Percentiles rank a stretch among this genome's conserved stretches.
phyloP scores from a whole-genome alignment of 768 basidiomycete species.

The Lactarius sp. region DNA sequence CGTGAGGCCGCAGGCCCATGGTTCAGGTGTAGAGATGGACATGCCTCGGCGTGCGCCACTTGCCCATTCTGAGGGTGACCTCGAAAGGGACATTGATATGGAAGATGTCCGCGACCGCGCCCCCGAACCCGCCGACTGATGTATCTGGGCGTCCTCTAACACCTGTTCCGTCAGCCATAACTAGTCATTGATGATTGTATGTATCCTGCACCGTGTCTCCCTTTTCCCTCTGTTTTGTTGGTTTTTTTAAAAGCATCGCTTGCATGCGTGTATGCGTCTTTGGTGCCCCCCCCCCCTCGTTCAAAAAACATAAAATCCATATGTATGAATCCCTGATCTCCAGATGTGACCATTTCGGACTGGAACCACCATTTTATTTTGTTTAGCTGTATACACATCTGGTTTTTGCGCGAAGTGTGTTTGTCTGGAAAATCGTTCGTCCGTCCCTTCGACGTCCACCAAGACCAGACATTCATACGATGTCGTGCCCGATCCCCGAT shows the following conservation, averaged over 20 bases:
- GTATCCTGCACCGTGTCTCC: not conserved
- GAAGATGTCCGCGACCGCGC: constrained; percentile 19
- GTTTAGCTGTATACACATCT: not conserved
- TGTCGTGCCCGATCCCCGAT: not conserved
- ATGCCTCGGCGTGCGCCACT: constrained; percentile 10
- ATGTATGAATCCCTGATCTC: not conserved
- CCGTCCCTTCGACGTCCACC: no score
- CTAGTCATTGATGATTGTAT: not conserved
- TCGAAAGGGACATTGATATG: constrained; percentile 23
- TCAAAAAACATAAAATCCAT: not conserved
- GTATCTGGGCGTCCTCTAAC: constrained; percentile 8
- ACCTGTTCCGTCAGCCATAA: constrained; percentile 1
- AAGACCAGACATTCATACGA: no score
- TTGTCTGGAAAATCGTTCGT: not conserved
- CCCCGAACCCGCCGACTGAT: constrained; percentile 22
- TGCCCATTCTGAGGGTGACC: constrained; percentile 11
- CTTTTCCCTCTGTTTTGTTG: not conserved
- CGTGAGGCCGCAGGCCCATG: constrained; percentile 8
- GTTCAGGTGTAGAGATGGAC: constrained; percentile 8
- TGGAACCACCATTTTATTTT: not conserved
- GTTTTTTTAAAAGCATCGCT: constrained; percentile 9
- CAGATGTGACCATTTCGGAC: not conserved
- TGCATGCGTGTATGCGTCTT: constrained; percentile 13
- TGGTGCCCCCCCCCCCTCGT: not conserved
- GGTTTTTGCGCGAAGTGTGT: no score